Evolutionary conservation across 352 stramenopile species (phyloP), one percentile per base, ranked within the genome.

Genomic region (Lagenidium giganteum): DNA sequence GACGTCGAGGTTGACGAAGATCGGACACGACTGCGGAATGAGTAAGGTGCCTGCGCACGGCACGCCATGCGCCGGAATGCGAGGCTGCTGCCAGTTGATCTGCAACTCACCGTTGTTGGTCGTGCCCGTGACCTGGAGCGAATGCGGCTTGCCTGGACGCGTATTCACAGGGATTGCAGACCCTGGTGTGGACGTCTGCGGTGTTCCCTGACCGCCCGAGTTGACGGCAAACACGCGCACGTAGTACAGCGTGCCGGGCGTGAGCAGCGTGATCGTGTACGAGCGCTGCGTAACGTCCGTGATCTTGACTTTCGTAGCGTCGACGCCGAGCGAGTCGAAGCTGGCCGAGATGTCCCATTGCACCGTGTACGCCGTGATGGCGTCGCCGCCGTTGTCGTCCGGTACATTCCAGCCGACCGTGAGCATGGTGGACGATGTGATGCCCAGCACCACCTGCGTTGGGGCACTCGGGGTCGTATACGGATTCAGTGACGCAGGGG

Each of bases 321-420:
- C 54, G 11, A 73, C 52, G 5, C 61, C 78, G 11, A 83, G 59
- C 9, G 76, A 91, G 39, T 87, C 73, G 51, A 97, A 98, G 24
- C 54, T 77, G 27, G 72, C 45, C 3, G 70, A 67, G 14, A 83
- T 78, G 51, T 97, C 87, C 86, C 90, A 98, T 48, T 96, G 83
- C 8, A 98, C 66, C 6, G 85, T 49, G 40, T 96, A 98, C 14
- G 72, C 70, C 0, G 70, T 92, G 23, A 98, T 75, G 1, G 52
- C 30, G 37, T 96, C 83, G 32, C 91, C 89, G n/a, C 89, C 88
- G 35, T 96, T 65, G 47, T 91, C 83, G 25, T 49, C 41, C 16
- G 90, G 90, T 8, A 73, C 61, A 9, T 62, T 54, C 68, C 81
- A 97, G 13, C 70, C 66, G 17, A 96, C 69, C 8, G 84, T 96